A percentile compares a stretch with the other conserved stretches of the same genome.
Evolutionary conservation across 495 filamentous ascomycete species (phyloP).

Genomic region (Penicillium arizonense): DNA sequence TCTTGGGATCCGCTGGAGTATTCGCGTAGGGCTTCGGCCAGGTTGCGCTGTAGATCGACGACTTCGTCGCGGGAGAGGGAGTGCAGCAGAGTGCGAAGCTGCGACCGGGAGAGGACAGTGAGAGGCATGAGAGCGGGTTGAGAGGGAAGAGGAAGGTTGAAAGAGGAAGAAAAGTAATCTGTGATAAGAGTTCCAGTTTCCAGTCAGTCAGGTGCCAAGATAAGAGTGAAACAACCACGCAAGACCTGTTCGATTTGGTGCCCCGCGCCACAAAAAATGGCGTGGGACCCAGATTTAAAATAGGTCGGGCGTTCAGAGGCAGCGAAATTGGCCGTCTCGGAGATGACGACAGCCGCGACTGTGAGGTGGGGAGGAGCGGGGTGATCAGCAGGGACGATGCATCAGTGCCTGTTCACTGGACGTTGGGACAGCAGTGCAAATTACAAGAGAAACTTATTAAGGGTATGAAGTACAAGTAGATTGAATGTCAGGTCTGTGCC

Average conservation of each 20-base stretch:
- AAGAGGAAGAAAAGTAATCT: neutral
- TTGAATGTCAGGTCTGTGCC: neutral
- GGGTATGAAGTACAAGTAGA: neutral
- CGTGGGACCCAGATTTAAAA: neutral
- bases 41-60: slow-evolving; percentile 57
- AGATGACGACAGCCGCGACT: slow-evolving; percentile 4
- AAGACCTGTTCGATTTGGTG: neutral
- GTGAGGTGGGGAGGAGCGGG: slow-evolving; percentile 6
- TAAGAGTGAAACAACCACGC: slow-evolving; percentile 1
- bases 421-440: neutral
- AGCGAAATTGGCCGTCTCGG: neutral
- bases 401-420: neutral
- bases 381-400: neutral
- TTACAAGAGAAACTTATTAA: neutral
- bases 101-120: slow-evolving; percentile 69
- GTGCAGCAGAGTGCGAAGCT: slow-evolving; percentile 69
- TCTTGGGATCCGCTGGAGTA: slow-evolving; percentile 71
- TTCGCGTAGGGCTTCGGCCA: slow-evolving; percentile 75
- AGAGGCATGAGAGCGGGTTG: slow-evolving; percentile 59
- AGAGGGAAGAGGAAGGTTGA: neutral
- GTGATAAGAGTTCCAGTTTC: neutral
- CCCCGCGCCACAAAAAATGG: neutral
- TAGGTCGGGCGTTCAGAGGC: neutral
- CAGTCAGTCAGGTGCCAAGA: slow-evolving; percentile 9
- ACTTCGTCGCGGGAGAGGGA: slow-evolving; percentile 70